Evolutionary conservation across 208 protist genomes (phyloP).

Genomic region (Crithidia bombi): DNA sequence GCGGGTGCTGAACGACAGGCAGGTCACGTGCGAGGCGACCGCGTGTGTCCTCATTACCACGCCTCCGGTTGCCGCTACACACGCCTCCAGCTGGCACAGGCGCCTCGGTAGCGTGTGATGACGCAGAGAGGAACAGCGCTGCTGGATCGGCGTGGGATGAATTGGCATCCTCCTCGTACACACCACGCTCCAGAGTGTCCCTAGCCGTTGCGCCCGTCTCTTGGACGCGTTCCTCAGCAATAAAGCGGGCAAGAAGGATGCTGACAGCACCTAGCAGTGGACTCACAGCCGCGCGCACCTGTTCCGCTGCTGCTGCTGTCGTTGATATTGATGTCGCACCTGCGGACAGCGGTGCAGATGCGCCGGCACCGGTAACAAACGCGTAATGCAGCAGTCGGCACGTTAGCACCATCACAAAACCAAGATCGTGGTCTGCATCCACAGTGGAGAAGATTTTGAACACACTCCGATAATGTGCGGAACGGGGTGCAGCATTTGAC

Average conservation of each 20-base stretch:
- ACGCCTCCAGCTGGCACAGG: too few species aligned
- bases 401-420: slow-evolving; percentile 27
- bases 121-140: neutral
- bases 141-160: neutral
- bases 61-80: neutral
- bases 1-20: neutral
- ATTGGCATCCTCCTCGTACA: neutral
- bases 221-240: slow-evolving; percentile 22
- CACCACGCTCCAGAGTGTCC: neutral
- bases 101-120: too few species aligned
- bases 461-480: neutral
- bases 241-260: slow-evolving; percentile 49
- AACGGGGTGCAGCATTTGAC: slow-evolving; percentile 3
- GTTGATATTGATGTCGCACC: neutral
- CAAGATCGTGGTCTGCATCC: slow-evolving; percentile 27
- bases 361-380: slow-evolving; percentile 7
- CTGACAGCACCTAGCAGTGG: slow-evolving; percentile 27
- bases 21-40: neutral
- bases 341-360: neutral
- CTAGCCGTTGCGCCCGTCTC: neutral
- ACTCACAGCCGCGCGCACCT: slow-evolving; percentile 20
- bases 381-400: slow-evolving; percentile 29
- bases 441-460: neutral
- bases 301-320: neutral
- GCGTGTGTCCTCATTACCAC: neutral